Conservation (phyloP, 768 basidiomycete genomes). For the Xerocomellus chrysenteron region DNA sequence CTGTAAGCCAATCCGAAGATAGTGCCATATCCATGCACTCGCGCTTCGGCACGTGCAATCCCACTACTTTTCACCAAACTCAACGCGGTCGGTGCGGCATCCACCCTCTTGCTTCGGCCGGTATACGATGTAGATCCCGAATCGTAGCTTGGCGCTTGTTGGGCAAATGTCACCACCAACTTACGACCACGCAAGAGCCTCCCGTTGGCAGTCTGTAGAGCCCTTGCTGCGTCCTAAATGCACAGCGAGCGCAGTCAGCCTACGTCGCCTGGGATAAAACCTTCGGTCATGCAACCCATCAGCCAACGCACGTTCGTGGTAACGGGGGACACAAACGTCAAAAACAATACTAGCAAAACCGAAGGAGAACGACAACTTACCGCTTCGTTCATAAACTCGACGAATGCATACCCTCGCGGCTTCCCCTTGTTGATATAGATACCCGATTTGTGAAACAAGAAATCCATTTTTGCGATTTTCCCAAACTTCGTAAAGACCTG, state of each 20-base stretch:
- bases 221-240: conserved; percentile 81
- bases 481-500: conserved; percentile 92
- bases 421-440: conserved; percentile 70
- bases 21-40: conserved; percentile 16
- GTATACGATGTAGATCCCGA: conserved; percentile 33
- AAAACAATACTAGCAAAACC: conserved; percentile 21
- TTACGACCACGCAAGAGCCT: conserved; percentile 85
- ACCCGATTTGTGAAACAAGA: conserved; percentile 92
- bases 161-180: conserved; percentile 87
- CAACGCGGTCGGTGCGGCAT: conserved; percentile 78
- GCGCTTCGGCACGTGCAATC: conserved; percentile 50
- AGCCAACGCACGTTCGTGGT: conserved; percentile 20
- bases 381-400: conserved; percentile 77
- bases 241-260: conserved; percentile 23
- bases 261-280: conserved; percentile 2
- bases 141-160: conserved; percentile 63
- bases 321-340: conserved; percentile 26
- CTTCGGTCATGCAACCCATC: conserved; percentile 25
- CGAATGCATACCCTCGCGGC: conserved; percentile 92
- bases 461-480: conserved; percentile 90
- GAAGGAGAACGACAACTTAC: conserved; percentile 52
- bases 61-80: conserved; percentile 80
- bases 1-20: conserved; percentile 8
- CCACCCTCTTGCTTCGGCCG: conserved; percentile 44
- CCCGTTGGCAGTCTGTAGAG: conserved; percentile 69